A percentile compares a stretch with the other conserved stretches of the same genome.
phyloP scores from a whole-genome alignment of 768 basidiomycete species.

The Roridomyces roridus region DNA sequence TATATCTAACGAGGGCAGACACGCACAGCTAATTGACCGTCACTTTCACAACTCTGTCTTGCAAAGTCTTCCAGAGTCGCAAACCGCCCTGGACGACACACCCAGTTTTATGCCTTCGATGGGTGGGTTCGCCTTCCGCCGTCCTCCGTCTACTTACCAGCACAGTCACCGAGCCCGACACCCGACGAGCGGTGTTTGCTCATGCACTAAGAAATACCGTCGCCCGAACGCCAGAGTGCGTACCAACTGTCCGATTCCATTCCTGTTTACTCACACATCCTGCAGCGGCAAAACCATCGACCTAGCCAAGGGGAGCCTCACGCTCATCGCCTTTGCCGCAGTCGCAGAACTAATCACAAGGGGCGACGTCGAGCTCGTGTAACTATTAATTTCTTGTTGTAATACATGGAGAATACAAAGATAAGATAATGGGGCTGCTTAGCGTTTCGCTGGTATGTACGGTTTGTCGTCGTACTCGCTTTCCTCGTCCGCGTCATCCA shows the following conservation, averaged over 20 bases:
- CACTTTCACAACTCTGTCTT: conserved; percentile 85
- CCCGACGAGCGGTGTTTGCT: conserved; percentile 62
- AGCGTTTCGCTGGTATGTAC: conserved; percentile 43
- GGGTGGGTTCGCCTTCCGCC: conserved; percentile 53
- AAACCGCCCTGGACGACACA: conserved; percentile 79
- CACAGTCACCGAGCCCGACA: conserved; percentile 24
- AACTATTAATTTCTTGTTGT: conserved; percentile 22
- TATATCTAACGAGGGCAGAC: too few relatives aligned
- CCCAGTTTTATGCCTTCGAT: conserved; percentile 75
- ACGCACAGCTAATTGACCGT: conserved; percentile 75
- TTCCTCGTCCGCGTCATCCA: conserved; percentile 52
- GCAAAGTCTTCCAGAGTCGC: conserved; percentile 78
- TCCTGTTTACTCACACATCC: conserved; percentile 12
- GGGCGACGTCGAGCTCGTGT: conserved; percentile 82
- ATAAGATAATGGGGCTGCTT: conserved; percentile 29
- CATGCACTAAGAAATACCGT: conserved; percentile 44
- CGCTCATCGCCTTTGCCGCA: conserved; percentile 76
- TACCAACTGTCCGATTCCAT: too few relatives aligned
- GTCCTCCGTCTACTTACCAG: not conserved
- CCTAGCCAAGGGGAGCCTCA: conserved; percentile 83
- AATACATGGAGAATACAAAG: conserved; percentile 28
- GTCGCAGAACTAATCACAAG: conserved; percentile 76
- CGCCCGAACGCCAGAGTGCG: conserved; percentile 62
- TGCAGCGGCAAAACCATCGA: conserved; percentile 72
- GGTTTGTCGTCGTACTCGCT: conserved; percentile 53